Evolutionary conservation across 306 rosid species (phyloP), one percentile per base, ranked within the genome.

Genomic region (Cucurbita pepo): DNA sequence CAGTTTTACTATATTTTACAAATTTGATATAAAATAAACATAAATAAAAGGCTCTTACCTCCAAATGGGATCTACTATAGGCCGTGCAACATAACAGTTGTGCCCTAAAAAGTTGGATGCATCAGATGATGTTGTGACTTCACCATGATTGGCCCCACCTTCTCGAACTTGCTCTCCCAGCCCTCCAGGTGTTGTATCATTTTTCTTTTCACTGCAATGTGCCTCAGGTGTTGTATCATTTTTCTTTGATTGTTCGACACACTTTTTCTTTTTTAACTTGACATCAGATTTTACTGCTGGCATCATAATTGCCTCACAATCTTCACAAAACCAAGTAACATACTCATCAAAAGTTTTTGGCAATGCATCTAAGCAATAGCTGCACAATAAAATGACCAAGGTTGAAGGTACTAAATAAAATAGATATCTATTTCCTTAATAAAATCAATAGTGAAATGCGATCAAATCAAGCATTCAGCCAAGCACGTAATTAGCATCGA

Each of bases 241-340:
- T 30, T 37, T 76, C 76, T 63, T 78, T 47, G 30, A 38, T 61
- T 44, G 69, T 57, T 40, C 54, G 47, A 52, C 13, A 5, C 48
- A 30, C 50, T 71, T 56, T 73, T 57, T 58, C 72, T 9, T 70
- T 15, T 58, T 13, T 56, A 75, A 72, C 22, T 61, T 51, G 53
- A 64, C 62, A 64, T 74, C n/a, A 60, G 40, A 34, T 3, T 77
- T 63, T 61, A 40, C 8, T 34, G 5, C 4, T 58, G 54, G 77
- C 56, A 9, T 8, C 30, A 56, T 70, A 60, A 56, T 54, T 70
- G 77, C 66, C 79, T 80, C 82, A 57, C 98, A 93, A 48, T 88
- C 90, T 78, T 79, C 91, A 83, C 98, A 93, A 76, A 73, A 78
- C 98, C 97, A 93, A 52, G 76, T 70, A 76, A 81, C 79, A n/a